Evolutionary conservation across 345 rosid genomes (phyloP).

Genomic region (Euphorbia pulcherrima): DNA sequence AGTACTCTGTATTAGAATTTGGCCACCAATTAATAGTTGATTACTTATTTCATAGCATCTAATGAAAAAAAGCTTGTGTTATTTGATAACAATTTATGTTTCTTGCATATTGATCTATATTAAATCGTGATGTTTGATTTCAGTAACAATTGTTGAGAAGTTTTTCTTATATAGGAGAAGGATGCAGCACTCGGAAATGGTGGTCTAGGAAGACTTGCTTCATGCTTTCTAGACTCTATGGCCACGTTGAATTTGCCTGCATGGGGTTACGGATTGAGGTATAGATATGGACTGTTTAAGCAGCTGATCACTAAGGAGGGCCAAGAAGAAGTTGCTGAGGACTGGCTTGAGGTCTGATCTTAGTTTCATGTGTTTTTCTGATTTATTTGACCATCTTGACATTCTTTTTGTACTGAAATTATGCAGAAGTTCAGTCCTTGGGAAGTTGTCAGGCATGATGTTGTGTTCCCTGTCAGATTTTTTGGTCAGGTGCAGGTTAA

Average conservation of each 20-base stretch:
- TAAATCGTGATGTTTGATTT: constrained; percentile 8
- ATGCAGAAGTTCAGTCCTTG: constrained; percentile 97
- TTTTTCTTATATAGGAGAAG: constrained; percentile 58
- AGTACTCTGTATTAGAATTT: background rate
- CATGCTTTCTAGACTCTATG: constrained; percentile 95
- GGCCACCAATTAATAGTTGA: background rate
- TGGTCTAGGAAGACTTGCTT: constrained; percentile 95
- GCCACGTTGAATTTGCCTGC: constrained; percentile 95
- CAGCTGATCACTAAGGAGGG: constrained; percentile 79
- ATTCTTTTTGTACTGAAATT: constrained; percentile 25
- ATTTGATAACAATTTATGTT: background rate
- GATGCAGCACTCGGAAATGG: constrained; percentile 99
- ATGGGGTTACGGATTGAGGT: constrained; percentile 98
- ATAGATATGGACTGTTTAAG: constrained; percentile 87
- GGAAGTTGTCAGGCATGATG: constrained; percentile 95
- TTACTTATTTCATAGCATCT: background rate
- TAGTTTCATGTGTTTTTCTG: constrained; percentile 1
- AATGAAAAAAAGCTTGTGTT: background rate
- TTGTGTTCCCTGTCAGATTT: constrained; percentile 80
- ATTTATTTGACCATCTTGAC: constrained; percentile 12
- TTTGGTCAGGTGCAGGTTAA: constrained; percentile 69
- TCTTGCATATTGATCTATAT: background rate
- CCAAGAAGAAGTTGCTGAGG: constrained; percentile 93
- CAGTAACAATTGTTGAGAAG: constrained; percentile 9
- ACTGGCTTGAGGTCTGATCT: constrained; percentile 90